These are phyloP conservation scores for Yarrowia osloensis DNA, from an alignment of 805 yeast genomes.

Conservation along the genomic window DNA sequence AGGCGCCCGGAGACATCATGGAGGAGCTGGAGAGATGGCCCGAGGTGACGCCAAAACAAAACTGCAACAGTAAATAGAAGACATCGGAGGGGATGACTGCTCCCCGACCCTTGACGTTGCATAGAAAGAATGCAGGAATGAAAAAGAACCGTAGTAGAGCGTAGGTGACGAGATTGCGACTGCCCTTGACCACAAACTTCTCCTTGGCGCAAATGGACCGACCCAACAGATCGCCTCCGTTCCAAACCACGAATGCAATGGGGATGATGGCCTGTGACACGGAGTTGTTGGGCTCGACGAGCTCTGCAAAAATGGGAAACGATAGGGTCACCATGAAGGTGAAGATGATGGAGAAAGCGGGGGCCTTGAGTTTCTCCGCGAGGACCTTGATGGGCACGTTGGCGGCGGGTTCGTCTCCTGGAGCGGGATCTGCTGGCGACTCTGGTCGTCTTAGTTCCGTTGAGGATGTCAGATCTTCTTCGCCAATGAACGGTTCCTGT, in stretches of 20 bases:
- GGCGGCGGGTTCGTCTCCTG: neutral
- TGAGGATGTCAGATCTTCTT: neutral
- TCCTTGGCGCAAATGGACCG: slow-evolving; percentile 63
- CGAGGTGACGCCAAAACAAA: slow-evolving; percentile 79
- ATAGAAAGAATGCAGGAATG: slow-evolving; percentile 71
- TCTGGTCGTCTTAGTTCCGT: slow-evolving; percentile 9
- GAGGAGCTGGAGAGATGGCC: slow-evolving; percentile 83
- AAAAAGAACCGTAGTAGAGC: slow-evolving; percentile 56
- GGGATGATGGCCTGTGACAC: slow-evolving; percentile 60
- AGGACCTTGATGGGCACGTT: slow-evolving; percentile 41
- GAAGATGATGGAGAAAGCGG: slow-evolving; percentile 69
- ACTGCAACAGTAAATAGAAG: slow-evolving; percentile 68
- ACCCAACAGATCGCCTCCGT: slow-evolving; percentile 82
- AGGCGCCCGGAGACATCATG: slow-evolving; percentile 71
- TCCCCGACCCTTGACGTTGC: slow-evolving; percentile 55
- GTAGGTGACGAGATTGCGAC: slow-evolving; percentile 52
- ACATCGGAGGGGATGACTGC: slow-evolving; percentile 55
- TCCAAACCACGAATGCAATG: slow-evolving; percentile 81
- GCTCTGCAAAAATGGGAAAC: slow-evolving; percentile 89
- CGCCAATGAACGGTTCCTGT: slow-evolving; percentile 13
- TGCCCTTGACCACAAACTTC: slow-evolving; percentile 48
- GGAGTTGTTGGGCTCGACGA: slow-evolving; percentile 43
- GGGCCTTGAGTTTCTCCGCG: slow-evolving; percentile 61
- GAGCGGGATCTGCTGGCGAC: neutral
- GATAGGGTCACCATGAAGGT: slow-evolving; percentile 73